Percentiles rank a stretch among this genome's conserved stretches.
phyloP scores from a whole-genome alignment of 352 stramenopile species.

The Blastocystis sp. region DNA sequence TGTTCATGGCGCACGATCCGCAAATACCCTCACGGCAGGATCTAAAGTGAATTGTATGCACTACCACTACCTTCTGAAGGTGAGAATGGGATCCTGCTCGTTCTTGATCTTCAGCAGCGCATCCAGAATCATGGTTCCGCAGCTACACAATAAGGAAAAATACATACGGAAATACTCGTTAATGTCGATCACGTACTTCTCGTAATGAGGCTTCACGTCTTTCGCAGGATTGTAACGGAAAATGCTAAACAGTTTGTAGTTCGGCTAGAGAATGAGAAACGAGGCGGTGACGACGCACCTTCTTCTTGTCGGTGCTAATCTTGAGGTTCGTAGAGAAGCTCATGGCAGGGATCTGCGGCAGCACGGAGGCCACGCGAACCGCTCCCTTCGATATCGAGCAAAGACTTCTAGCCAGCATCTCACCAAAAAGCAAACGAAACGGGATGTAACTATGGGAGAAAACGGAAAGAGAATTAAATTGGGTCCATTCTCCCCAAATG shows the following conservation, averaged over 20 bases:
- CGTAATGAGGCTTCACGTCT: constrained; percentile 45
- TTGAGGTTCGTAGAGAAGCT: constrained; percentile 2
- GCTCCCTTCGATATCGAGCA: constrained; percentile 23
- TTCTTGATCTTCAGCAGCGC: constrained; percentile 99
- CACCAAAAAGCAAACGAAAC: constrained; percentile 27
- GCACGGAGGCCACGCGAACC: background rate
- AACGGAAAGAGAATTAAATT: background rate
- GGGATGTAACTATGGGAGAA: background rate
- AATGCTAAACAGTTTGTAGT: constrained; percentile 53
- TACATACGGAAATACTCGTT: background rate
- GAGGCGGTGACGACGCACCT: background rate
- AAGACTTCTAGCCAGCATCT: constrained; percentile 27
- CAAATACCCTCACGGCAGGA: constrained; percentile 97
- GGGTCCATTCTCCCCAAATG: background rate
- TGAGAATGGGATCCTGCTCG: constrained; percentile 92
- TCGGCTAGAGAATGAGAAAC: background rate
- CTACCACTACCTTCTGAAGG: constrained; percentile 77
- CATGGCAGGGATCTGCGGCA: constrained; percentile 34
- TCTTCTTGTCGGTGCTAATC: constrained; percentile 4
- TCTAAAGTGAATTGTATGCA: constrained; percentile 58
- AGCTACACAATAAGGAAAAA: constrained; percentile 61
- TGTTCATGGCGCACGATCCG: constrained; percentile 98
- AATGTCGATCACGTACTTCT: constrained; percentile 52
- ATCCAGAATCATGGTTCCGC: constrained; percentile 96
- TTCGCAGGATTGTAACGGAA: constrained; percentile 52